Evolutionary conservation across 306 rosid species (phyloP).

Genomic region (Pyrus communis): DNA sequence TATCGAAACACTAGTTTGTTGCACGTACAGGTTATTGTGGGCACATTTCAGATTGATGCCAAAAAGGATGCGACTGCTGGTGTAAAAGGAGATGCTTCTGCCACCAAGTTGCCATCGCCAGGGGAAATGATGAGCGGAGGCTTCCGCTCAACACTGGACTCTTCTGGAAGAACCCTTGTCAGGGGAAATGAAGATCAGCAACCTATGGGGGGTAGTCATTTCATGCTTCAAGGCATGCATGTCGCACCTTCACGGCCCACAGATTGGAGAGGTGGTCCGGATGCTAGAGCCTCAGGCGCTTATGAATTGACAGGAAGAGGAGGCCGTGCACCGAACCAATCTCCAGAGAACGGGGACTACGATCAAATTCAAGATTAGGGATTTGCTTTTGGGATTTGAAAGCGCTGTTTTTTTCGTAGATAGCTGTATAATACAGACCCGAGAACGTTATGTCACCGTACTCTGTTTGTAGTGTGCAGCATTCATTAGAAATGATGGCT

Average conservation of each 20-base stretch:
- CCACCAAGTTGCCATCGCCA: constrained; percentile 59
- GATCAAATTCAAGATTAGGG: constrained; percentile 65
- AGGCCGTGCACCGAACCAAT: constrained; percentile 59
- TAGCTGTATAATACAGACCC: constrained; percentile 55
- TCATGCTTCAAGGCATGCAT: constrained; percentile 72
- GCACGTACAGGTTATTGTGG: constrained; percentile 67
- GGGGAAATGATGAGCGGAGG: constrained; percentile 48
- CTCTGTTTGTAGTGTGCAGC: constrained; percentile 51
- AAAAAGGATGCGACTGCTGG: constrained; percentile 54
- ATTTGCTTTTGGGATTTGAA: constrained; percentile 13
- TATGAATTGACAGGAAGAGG: constrained; percentile 68
- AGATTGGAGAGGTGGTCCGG: constrained; percentile 67
- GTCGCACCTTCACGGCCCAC: constrained; percentile 44
- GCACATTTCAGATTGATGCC: constrained; percentile 63
- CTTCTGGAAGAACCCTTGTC: constrained; percentile 48
- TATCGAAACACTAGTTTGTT: not conserved
- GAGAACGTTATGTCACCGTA: constrained; percentile 32
- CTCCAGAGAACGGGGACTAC: constrained; percentile 85
- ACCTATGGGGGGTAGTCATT: constrained; percentile 60
- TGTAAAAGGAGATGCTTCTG: constrained; percentile 58
- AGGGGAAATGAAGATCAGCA: constrained; percentile 70
- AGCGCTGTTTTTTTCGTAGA: constrained; percentile 34
- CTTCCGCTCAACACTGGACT: constrained; percentile 51
- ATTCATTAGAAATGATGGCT: constrained; percentile 40
- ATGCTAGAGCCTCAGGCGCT: constrained; percentile 40